phyloP scores from a whole-genome alignment of 805 yeast genomes.

The Kuraishia borneana region DNA sequence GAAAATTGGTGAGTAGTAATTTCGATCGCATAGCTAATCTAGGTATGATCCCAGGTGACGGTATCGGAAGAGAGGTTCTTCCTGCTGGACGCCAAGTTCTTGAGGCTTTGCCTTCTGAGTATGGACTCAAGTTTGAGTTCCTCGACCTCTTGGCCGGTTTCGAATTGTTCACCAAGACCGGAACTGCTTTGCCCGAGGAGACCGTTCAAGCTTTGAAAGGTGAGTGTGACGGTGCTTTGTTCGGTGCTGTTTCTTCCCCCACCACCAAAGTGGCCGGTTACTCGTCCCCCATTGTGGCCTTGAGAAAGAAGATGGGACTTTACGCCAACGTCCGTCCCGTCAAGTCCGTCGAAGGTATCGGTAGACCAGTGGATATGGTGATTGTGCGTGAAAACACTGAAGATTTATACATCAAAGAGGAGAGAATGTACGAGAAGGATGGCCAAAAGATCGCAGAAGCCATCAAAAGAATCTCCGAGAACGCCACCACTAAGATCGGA shows the following conservation, averaged over 20 bases:
- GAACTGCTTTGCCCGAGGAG: slow-evolving; percentile 89
- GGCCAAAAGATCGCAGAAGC: slow-evolving; percentile 95
- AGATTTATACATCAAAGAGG: slow-evolving; percentile 93
- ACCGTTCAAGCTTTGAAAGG: slow-evolving; percentile 69
- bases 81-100: slow-evolving; percentile 91
- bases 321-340: slow-evolving; percentile 98
- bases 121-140: slow-evolving; percentile 74
- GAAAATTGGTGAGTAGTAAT: slow-evolving; percentile 30
- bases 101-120: slow-evolving; percentile 69
- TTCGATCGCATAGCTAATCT: slow-evolving; percentile 4
- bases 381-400: slow-evolving; percentile 98
- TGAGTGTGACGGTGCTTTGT: slow-evolving; percentile 93
- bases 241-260: slow-evolving; percentile 97
- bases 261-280: slow-evolving; percentile 90
- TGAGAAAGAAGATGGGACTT: slow-evolving; percentile 87
- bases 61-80: slow-evolving; percentile 94
- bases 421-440: slow-evolving; percentile 61
- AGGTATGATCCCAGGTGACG: slow-evolving; percentile 94
- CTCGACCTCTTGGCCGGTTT: slow-evolving; percentile 88
- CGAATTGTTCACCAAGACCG: slow-evolving; percentile 89
- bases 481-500: slow-evolving; percentile 79
- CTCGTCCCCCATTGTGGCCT: slow-evolving; percentile 97
- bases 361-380: slow-evolving; percentile 91
- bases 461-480: slow-evolving; percentile 88
- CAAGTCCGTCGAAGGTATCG: slow-evolving; percentile 78